These are phyloP conservation scores for Blastobotrys raffinosifermentans DNA, from an alignment of 1,139 yeast genomes.

Conservation along the genomic window DNA sequence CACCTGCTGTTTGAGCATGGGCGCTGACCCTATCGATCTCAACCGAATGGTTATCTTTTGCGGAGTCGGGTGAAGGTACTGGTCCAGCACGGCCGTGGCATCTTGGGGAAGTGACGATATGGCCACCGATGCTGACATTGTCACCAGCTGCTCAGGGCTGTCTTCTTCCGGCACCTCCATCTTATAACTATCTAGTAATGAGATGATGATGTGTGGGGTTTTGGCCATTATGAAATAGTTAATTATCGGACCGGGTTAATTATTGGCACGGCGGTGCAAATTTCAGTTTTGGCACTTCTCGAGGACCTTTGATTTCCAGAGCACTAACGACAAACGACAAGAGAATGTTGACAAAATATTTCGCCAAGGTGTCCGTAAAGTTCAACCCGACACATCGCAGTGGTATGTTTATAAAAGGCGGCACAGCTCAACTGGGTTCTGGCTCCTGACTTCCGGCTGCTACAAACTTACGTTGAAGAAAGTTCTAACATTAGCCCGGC, in stretches of 20 bases:
- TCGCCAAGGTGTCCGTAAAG: slow-evolving; percentile 66
- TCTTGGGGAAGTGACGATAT: slow-evolving; percentile 28
- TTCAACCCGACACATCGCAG: slow-evolving; percentile 74
- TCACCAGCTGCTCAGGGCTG: slow-evolving; percentile 23
- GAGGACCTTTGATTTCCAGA: no score
- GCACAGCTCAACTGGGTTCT: no score
- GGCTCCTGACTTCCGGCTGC: not conserved
- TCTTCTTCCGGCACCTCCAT: slow-evolving; percentile 26
- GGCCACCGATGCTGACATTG: slow-evolving; percentile 31
- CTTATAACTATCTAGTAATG: no score
- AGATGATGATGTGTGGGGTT: no score
- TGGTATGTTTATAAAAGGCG: no score
- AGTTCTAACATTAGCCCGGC: slow-evolving; percentile 43
- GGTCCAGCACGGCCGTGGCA: slow-evolving; percentile 25
- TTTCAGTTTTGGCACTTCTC: no score
- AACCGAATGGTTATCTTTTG: slow-evolving; percentile 25
- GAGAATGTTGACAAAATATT: slow-evolving; percentile 79
- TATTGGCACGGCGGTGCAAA: no score
- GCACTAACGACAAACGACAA: no score
- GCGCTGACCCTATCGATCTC: slow-evolving; percentile 38
- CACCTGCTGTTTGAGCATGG: slow-evolving; percentile 31
- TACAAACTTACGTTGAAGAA: slow-evolving; percentile 12
- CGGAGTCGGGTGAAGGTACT: slow-evolving; percentile 22
- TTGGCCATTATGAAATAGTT: no score
- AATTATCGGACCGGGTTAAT: no score